Evolutionary conservation across 78 protist genomes (phyloP), one percentile per base, ranked within the genome.

Genomic region (Dictyostelium intermedium): DNA sequence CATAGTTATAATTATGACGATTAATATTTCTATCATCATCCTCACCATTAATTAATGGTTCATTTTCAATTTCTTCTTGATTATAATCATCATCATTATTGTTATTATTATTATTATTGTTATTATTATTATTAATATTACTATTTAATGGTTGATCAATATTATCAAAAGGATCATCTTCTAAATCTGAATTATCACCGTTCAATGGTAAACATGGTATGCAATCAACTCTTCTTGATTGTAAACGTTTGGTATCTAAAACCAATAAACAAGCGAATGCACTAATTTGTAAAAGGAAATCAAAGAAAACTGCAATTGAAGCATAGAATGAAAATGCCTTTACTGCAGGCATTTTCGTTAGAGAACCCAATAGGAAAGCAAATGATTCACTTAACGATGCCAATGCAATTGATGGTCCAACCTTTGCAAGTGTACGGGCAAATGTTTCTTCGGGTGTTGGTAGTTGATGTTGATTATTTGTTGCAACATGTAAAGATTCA

Each of bases 271-370:
- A 39, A 8, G 72, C 34, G 34, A 96, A 96, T 37, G 70, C 82
- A 25, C 96, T 97, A 13, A 96, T 92, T 69, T 96, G 97, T 11
- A 96, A 30, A 8, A 97, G 78, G 37, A 63, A 96, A 18, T 95
- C 96, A 56, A 81, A 66, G 56, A 97, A 50, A 45, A 96, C 34
- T 7, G 98, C 95, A 60, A 97, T 35, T 18, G 92, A 81, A 2
- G 98, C 97, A 78, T 93, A 96, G 41, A 82, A 27, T n/a, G 93
- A 56, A 73, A 96, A 97, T 16, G 96, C 97, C 13, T 83, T 60
- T 0, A 96, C 97, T 2, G 98, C 98, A 2, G 98, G 98, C 98
- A 96, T 96, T 30, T 41, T 60, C 1, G 98, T 95, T 16, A 96
- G 41, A 2, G 95, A 41, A n/a, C 98, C 98, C 9, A 96, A 85